phyloP scores from a whole-genome alignment of 495 filamentous ascomycete species.

The Podospora conica region DNA sequence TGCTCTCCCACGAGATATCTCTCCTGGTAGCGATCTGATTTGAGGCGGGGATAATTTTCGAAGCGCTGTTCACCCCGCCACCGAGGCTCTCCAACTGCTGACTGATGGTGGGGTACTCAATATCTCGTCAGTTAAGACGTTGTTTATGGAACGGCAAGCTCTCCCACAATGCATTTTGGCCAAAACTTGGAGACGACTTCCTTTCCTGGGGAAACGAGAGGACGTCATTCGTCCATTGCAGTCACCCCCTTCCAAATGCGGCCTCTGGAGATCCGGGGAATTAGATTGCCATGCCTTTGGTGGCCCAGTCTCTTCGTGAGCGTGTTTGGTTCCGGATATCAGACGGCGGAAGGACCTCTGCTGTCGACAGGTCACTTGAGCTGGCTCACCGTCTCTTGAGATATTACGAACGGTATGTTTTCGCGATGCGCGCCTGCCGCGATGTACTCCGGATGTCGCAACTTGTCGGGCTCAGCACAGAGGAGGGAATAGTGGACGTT shows the following conservation, averaged over 20 bases:
- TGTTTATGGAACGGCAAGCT: neutral
- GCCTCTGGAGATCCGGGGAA: neutral
- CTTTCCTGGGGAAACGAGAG: neutral
- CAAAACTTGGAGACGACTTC: neutral
- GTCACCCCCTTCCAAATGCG: neutral
- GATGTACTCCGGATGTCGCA: neutral
- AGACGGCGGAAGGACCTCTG: neutral
- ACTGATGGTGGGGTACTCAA: neutral
- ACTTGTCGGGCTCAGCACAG: neutral
- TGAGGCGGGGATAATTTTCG: neutral
- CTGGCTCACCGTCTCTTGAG: neutral
- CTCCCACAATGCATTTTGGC: neutral
- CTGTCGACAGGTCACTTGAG: neutral
- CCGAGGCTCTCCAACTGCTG: neutral
- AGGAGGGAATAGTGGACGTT: neutral
- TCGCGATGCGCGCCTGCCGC: neutral
- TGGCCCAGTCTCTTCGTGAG: neutral
- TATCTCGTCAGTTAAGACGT: neutral
- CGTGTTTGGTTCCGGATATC: neutral
- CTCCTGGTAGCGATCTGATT: neutral
- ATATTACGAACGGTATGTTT: neutral
- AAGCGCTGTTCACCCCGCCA: neutral
- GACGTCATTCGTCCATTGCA: neutral
- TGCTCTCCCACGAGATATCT: neutral
- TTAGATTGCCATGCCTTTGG: neutral